Conservation (phyloP, 805 yeast genomes). For the Cyberlindnera japonica region DNA sequence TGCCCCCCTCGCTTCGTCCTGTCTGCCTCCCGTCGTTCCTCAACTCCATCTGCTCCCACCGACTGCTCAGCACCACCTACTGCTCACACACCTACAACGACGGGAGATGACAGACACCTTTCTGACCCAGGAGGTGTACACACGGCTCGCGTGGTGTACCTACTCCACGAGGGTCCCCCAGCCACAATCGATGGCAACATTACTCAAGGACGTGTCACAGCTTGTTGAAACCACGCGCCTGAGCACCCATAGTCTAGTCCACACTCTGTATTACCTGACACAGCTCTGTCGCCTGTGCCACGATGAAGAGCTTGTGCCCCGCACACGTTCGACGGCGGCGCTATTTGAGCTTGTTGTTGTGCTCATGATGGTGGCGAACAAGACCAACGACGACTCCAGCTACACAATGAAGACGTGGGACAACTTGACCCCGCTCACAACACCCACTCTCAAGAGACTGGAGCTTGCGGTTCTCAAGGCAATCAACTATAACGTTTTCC, state of each 20-base stretch:
- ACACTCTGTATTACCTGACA: conserved; percentile 20
- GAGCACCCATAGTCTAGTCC: conserved; percentile 16
- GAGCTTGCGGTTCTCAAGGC: conserved; percentile 23
- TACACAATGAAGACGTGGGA: conserved; percentile 51
- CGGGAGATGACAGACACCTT: conserved; percentile 13
- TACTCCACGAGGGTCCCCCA: conserved; percentile 5
- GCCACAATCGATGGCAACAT: background rate
- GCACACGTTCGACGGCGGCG: conserved; percentile 4
- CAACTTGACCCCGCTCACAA: conserved; percentile 22
- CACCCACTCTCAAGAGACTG: conserved; percentile 12
- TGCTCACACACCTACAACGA: background rate
- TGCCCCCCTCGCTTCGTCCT: too few relatives aligned
- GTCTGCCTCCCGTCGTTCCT: too few relatives aligned
- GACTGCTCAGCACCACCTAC: background rate
- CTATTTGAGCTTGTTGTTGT: conserved; percentile 29
- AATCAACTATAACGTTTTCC: conserved; percentile 24
- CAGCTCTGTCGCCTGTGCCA: conserved; percentile 8
- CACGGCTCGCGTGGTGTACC: conserved; percentile 19
- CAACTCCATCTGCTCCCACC: background rate
- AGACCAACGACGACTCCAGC: conserved; percentile 46
- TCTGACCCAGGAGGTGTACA: conserved; percentile 9
- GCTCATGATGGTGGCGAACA: conserved; percentile 36
- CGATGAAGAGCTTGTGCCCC: background rate
- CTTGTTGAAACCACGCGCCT: conserved; percentile 22
- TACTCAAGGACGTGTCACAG: conserved; percentile 9